Conservation (phyloP, 768 basidiomycete species). For the Ephemerocybe angulata region DNA sequence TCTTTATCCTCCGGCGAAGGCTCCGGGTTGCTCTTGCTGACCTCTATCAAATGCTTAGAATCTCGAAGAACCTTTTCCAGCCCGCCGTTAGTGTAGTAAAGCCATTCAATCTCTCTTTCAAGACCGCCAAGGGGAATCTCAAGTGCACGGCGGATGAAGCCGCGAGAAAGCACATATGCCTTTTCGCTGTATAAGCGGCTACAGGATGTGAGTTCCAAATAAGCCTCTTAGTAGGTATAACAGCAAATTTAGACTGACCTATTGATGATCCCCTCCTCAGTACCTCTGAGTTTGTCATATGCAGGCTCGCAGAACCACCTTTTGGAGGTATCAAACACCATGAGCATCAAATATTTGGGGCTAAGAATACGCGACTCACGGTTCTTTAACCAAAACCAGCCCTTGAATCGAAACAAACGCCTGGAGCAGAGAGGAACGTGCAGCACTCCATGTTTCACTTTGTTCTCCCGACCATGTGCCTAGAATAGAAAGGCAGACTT, state of each 20-base stretch:
- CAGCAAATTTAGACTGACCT: constrained; percentile 44
- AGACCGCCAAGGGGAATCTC: constrained; percentile 73
- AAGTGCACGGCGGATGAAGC: constrained; percentile 86
- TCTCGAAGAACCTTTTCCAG: constrained; percentile 67
- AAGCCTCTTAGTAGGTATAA: constrained; percentile 6
- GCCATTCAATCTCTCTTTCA: constrained; percentile 66
- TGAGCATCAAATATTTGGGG: too few species aligned
- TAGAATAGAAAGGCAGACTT: constrained; percentile 88
- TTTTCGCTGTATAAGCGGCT: constrained; percentile 93
- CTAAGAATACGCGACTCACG: too few species aligned
- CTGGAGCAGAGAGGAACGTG: constrained; percentile 83
- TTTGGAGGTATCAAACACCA: constrained; percentile 8
- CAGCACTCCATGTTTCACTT: constrained; percentile 82
- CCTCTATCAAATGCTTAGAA: constrained; percentile 60
- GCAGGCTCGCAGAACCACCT: constrained; percentile 93
- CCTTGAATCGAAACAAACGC: constrained; percentile 94
- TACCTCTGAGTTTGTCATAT: constrained; percentile 88
- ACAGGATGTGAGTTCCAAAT: constrained; percentile 6
- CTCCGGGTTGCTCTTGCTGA: constrained; percentile 47
- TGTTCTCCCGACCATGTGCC: constrained; percentile 91
- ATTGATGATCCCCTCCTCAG: constrained; percentile 85
- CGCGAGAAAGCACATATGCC: constrained; percentile 85
- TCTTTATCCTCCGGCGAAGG: constrained; percentile 31
- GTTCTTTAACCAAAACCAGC: constrained; percentile 87
- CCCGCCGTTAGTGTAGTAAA: constrained; percentile 64